Evolutionary conservation across 805 yeast genomes (phyloP).

Genomic region (Starmerella sirachaensis): DNA sequence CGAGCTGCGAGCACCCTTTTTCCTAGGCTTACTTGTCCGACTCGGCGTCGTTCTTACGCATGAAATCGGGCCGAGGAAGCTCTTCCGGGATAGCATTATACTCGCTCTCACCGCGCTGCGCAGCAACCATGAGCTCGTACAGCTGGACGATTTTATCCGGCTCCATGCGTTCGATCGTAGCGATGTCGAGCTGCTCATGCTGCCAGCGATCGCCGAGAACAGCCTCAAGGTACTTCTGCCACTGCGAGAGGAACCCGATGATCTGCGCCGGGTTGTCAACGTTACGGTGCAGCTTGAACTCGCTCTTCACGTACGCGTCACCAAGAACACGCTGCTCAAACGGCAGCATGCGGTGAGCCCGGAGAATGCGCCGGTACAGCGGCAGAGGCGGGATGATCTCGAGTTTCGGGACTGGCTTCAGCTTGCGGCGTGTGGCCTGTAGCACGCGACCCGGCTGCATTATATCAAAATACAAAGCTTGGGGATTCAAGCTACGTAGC

Average conservation of each 20-base stretch:
- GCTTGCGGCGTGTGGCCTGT: slow-evolving; percentile 19
- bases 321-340: slow-evolving; percentile 66
- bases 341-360: slow-evolving; percentile 61
- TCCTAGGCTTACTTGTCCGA: too few species aligned
- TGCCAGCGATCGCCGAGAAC: slow-evolving; percentile 46
- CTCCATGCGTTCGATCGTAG: slow-evolving; percentile 66
- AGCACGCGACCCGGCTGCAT: slow-evolving; percentile 7
- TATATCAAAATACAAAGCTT: neutral
- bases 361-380: slow-evolving; percentile 64
- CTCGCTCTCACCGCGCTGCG: slow-evolving; percentile 29
- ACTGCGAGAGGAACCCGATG: slow-evolving; percentile 81
- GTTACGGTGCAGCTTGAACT: slow-evolving; percentile 70
- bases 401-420: slow-evolving; percentile 18
- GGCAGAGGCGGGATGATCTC: slow-evolving; percentile 65
- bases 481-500: too few species aligned
- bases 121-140: slow-evolving; percentile 36
- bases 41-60: too few species aligned
- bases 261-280: slow-evolving; percentile 86
- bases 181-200: slow-evolving; percentile 47
- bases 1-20: too few species aligned
- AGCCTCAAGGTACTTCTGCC: slow-evolving; percentile 53
- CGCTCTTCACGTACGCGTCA: slow-evolving; percentile 78
- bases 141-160: slow-evolving; percentile 81
- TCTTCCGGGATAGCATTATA: slow-evolving; percentile 26
- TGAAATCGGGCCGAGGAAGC: slow-evolving; percentile 5